phyloP scores from a whole-genome alignment of 2,329 filamentous ascomycete genomes.

The Beauveria brongniartii region DNA sequence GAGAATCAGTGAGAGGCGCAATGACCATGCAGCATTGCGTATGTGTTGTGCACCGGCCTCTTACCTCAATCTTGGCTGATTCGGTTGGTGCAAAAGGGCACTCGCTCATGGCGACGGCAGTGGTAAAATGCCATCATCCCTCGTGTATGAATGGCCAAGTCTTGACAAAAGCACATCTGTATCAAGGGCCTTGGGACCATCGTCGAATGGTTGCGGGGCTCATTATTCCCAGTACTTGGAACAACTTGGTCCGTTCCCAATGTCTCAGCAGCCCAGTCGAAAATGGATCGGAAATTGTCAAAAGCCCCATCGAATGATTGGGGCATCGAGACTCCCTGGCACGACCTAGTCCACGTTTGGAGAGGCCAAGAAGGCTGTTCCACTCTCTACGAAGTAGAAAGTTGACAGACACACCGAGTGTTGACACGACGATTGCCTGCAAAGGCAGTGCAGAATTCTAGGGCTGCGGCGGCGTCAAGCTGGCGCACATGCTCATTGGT shows the following conservation, averaged over 20 bases:
- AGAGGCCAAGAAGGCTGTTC: not conserved
- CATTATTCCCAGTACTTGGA: not conserved
- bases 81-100: not conserved
- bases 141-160: not conserved
- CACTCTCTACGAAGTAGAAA: not conserved
- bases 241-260: slow-evolving; percentile 14
- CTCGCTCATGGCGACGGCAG: not conserved
- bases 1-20: not conserved
- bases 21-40: not conserved
- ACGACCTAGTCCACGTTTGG: not conserved
- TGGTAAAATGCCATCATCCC: not conserved
- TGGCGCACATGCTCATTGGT: not conserved
- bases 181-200: not conserved
- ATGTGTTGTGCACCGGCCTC: not conserved
- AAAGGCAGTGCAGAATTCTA: not conserved
- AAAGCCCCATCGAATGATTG: slow-evolving; percentile 3
- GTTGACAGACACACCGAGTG: not conserved
- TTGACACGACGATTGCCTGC: not conserved
- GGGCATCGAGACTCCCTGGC: not conserved
- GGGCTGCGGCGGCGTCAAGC: not conserved
- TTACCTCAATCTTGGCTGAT: not conserved
- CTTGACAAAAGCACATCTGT: no score
- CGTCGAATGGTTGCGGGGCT: not conserved
- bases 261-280: slow-evolving; percentile 23
- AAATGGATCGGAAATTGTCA: slow-evolving; percentile 24